These are phyloP conservation scores for Westerdykella aurantiaca DNA, from an alignment of 2,329 filamentous ascomycete species.

Conservation along the genomic window DNA sequence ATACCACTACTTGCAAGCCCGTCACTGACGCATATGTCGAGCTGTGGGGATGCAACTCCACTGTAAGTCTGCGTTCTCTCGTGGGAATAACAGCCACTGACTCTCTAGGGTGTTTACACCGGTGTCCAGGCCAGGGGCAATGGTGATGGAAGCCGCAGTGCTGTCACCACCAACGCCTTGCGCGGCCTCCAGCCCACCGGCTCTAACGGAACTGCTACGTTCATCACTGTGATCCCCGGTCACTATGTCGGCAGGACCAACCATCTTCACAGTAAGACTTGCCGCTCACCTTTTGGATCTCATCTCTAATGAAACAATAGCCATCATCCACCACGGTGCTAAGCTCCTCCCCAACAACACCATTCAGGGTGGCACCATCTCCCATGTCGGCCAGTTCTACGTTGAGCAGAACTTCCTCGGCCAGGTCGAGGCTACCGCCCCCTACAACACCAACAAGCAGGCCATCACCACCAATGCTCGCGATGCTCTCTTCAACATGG, in stretches of 20 bases:
- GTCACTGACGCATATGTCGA: conserved; percentile 48
- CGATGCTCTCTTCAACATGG: conserved; percentile 47
- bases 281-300: neutral
- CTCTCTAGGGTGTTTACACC: conserved; percentile 41
- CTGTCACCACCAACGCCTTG: conserved; percentile 37
- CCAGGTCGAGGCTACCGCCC: conserved; percentile 44
- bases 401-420: conserved; percentile 56
- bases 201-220: conserved; percentile 45
- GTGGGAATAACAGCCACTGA: neutral
- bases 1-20: conserved; percentile 49
- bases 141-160: conserved; percentile 24
- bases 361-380: conserved; percentile 46
- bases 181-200: conserved; percentile 46
- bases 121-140: conserved; percentile 39
- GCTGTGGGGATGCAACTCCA: conserved; percentile 42
- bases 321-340: conserved; percentile 35
- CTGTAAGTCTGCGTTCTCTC: conserved; percentile 10
- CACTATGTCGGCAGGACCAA: conserved; percentile 34
- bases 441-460: conserved; percentile 43
- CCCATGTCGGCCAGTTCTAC: conserved; percentile 61
- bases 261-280: conserved; percentile 27
- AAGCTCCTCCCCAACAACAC: conserved; percentile 47
- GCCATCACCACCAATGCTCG: conserved; percentile 46
- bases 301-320: conserved; percentile 5
- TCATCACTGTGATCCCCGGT: conserved; percentile 46